These are phyloP conservation scores for Pseudogymnoascus sp. DNA, from an alignment of 2,329 filamentous ascomycete genomes.

Conservation along the genomic window DNA sequence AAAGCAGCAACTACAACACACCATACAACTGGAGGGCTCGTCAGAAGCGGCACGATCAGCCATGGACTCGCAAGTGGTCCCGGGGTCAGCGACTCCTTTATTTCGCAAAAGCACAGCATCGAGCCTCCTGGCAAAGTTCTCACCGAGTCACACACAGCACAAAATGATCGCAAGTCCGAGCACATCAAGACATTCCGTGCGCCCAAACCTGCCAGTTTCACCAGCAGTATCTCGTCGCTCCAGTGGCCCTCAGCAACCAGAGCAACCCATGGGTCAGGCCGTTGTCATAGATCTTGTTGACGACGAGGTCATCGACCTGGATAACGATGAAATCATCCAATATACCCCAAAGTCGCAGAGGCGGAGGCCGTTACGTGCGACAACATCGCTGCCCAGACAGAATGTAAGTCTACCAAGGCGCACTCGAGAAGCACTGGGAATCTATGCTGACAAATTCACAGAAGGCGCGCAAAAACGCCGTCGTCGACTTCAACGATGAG, in stretches of 20 bases:
- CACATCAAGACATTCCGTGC: not conserved
- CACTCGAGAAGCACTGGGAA: not conserved
- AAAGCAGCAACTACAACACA: not conserved
- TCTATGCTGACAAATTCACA: constrained; percentile 9
- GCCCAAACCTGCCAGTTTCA: not conserved
- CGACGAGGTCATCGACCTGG: not conserved
- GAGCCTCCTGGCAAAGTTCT: constrained; percentile 24
- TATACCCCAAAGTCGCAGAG: constrained; percentile 3
- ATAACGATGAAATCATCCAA: not conserved
- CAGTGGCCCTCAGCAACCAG: not conserved
- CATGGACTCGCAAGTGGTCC: constrained; percentile 1
- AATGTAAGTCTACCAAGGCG: not conserved
- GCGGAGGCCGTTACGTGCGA: not conserved
- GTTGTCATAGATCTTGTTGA: constrained; percentile 1
- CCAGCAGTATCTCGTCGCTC: not conserved
- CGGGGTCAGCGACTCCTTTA: not conserved
- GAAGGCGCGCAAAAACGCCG: constrained; percentile 10
- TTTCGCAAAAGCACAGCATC: constrained; percentile 19
- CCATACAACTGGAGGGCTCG: not conserved
- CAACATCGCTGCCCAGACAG: not conserved
- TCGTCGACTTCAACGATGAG: constrained; percentile 15
- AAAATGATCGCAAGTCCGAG: constrained; percentile 20
- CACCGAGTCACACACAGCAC: constrained; percentile 22
- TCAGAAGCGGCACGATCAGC: not conserved
- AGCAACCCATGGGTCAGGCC: not conserved